phyloP scores from a whole-genome alignment of 164 flowering plant species.

The Vitis cinerea region DNA sequence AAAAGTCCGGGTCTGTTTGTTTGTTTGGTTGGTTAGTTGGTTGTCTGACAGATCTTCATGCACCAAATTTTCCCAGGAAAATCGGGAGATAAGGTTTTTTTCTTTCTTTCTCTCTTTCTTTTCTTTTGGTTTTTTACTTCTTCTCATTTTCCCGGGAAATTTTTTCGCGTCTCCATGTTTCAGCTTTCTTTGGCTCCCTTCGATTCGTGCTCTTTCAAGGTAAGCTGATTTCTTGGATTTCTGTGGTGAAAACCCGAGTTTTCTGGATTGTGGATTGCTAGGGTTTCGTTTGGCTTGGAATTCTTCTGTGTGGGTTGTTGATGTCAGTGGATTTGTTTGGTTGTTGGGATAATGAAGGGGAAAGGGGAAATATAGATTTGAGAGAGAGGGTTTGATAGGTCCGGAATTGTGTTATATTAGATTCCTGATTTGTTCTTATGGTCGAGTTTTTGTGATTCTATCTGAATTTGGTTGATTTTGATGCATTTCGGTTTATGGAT shows the following conservation, averaged over 20 bases:
- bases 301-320: constrained; percentile 2
- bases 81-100: too few species aligned
- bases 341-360: constrained; percentile 9
- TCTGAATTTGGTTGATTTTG: constrained; percentile 15
- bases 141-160: constrained; percentile 16
- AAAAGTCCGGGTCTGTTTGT: too few species aligned
- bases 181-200: not conserved
- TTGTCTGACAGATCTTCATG: too few species aligned
- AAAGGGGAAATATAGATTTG: not conserved
- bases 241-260: not conserved
- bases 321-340: constrained; percentile 9
- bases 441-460: constrained; percentile 4
- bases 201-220: not conserved
- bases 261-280: not conserved
- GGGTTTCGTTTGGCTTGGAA: not conserved
- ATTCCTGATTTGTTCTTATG: not conserved
- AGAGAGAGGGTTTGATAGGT: constrained; percentile 7
- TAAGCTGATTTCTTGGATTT: not conserved
- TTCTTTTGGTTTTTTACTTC: not conserved
- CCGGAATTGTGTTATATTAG: not conserved
- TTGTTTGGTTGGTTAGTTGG: not conserved
- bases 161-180: not conserved
- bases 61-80: too few species aligned
- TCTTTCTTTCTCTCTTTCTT: not conserved
- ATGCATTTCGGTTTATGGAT: constrained; percentile 43